Base-by-base conservation (phyloP, 352 stramenopile species). In the Globisporangium cederbergense region DNA sequence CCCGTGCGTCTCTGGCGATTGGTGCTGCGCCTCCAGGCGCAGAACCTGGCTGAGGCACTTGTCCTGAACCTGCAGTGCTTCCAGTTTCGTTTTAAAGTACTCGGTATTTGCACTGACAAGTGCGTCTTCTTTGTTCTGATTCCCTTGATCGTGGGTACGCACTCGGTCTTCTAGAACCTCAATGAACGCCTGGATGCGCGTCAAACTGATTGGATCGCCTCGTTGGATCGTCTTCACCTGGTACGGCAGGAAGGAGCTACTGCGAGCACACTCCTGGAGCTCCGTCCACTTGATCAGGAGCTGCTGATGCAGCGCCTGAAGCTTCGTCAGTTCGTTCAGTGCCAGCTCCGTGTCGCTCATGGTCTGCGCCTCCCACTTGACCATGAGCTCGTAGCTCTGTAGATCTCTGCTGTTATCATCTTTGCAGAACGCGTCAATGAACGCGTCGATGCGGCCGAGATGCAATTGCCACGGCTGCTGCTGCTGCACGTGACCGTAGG, bases 221-320 rank as follows among this genome's bases (percentile, higher is more conserved):
- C 77, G 74, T 16, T 74, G 34, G 0, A 78, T 14, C 11, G 67
- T 49, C 6, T 60, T 45, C 40, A 79, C 14, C 8, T 60, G 61
- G 25, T 65, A 64, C 20, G 46, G 47, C 20, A 49, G 43, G 18
- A 32, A 36, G 0, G 22, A 25, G n/a, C 18, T 28, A 0, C 18
- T 47, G 1, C 34, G n/a, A 25, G 14, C 71, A 51, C 74, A 75
- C 43, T 79, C 71, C n/a, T 76, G 72, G 22, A 93, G 62, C 49
- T 93, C 79, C 32, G 75, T 70, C 60, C 65, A 75, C 53, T 85
- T 90, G 28, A 20, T 22, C 11, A 86, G 11, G 22, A 91, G 66
- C 46, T 90, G 74, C n/a, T 82, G 63, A 47, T 91, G 79, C 47
- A 88, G 71, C 54, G 79, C 73, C 58, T 83, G 75, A 3, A 90